Conservation (phyloP, 225 moss, liverwort and hornwort genomes). For the Pseudoscleropodium purum region DNA sequence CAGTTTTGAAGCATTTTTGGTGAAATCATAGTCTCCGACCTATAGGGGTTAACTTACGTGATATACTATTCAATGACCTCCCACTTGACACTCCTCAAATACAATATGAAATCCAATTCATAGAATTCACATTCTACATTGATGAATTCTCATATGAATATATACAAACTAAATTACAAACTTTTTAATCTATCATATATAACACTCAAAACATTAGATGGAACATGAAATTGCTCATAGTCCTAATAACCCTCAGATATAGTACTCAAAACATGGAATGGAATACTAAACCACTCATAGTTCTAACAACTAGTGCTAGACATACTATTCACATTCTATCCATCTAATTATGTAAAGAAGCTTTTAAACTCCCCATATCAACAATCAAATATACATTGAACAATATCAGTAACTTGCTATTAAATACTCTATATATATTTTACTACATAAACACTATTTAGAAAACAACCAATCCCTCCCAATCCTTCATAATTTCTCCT, state of each 20-base stretch:
- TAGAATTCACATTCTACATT: neutral
- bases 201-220: too few relatives aligned
- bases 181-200: too few relatives aligned
- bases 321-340: neutral
- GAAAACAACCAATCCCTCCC: neutral
- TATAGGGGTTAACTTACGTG: too few relatives aligned
- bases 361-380: neutral
- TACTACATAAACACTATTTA: fast-evolving
- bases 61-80: too few relatives aligned
- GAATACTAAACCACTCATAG: neutral
- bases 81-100: too few relatives aligned
- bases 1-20: too few relatives aligned
- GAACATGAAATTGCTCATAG: neutral
- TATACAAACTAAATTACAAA: neutral
- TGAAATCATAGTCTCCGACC: too few relatives aligned
- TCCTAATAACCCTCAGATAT: neutral
- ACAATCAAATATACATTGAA: neutral
- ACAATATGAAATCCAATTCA: too few relatives aligned
- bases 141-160: fast-evolving
- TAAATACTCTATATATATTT: neutral
- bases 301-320: fast-evolving
- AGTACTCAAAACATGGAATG: neutral
- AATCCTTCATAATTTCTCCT: neutral
- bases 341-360: neutral
- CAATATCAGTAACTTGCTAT: neutral